phyloP scores from a whole-genome alignment of 1,284 basidiomycete species.

The Ganoderma lucidum region DNA sequence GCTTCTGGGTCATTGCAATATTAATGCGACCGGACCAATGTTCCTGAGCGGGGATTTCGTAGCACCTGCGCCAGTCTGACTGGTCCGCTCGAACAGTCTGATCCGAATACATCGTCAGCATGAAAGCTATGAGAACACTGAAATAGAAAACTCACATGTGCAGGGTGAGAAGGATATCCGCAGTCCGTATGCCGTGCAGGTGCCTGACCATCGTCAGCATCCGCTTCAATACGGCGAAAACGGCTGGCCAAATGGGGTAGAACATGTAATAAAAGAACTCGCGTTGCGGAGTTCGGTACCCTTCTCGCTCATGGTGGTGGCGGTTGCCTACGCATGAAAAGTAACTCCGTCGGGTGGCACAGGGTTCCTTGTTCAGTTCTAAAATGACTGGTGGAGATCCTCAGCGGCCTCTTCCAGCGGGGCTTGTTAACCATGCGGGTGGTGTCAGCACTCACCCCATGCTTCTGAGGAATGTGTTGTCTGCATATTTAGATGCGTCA shows the following conservation, averaged over 20 bases:
- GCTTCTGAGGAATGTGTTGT: constrained; percentile 54
- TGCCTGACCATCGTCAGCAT: constrained; percentile 52
- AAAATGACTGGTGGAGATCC: constrained; percentile 54
- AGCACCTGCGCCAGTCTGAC: constrained; percentile 18
- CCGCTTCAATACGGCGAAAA: constrained; percentile 46
- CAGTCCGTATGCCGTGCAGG: constrained; percentile 35
- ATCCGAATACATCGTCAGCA: neutral
- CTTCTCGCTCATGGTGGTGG: constrained; percentile 40
- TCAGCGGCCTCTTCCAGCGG: constrained; percentile 48
- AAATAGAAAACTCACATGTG: neutral
- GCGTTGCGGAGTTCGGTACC: constrained; percentile 50
- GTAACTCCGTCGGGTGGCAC: constrained; percentile 55
- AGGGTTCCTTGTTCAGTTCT: constrained; percentile 59
- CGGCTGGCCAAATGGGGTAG: constrained; percentile 46
- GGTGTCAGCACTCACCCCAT: constrained; percentile 46
- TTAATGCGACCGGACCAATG: too few species aligned
- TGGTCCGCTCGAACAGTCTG: constrained; percentile 18
- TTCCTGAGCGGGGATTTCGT: too few species aligned
- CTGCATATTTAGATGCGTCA: neutral
- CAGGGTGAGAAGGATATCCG: neutral
- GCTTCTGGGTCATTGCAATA: too few species aligned
- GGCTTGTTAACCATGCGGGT: constrained; percentile 45
- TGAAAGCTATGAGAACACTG: neutral
- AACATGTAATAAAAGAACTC: constrained; percentile 51
- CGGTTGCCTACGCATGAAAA: constrained; percentile 16